A percentile compares a stretch with the other conserved stretches of the same genome.
These are phyloP conservation scores for Termitomyces eurrhizus DNA, from an alignment of 768 basidiomycete species.

Conservation along the genomic window DNA sequence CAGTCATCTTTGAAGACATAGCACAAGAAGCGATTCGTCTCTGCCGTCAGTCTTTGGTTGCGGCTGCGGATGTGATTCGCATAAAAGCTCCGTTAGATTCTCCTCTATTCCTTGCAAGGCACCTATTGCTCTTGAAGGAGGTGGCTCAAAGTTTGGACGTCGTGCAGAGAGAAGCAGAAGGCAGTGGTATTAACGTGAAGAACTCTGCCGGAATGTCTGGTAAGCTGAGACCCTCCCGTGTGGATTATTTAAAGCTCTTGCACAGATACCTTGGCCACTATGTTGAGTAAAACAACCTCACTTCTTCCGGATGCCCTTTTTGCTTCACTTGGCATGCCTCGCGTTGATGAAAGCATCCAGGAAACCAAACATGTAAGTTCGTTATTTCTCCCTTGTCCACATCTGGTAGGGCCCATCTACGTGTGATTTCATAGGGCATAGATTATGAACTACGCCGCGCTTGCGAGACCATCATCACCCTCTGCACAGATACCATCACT, in stretches of 20 bases:
- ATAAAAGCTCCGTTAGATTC: conserved; percentile 60
- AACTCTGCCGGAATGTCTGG: conserved; percentile 58
- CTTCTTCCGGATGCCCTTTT: conserved; percentile 68
- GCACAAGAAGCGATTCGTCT: conserved; percentile 88
- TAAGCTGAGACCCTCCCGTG: conserved; percentile 18
- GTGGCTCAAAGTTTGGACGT: conserved; percentile 74
- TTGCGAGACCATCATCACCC: conserved; percentile 80
- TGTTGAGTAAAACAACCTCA: conserved; percentile 58
- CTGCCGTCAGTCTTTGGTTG: conserved; percentile 76
- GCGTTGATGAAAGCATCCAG: conserved; percentile 55
- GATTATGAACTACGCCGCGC: conserved; percentile 81
- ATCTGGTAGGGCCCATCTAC: not conserved
- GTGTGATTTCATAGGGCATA: conserved; percentile 54
- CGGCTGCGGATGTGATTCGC: conserved; percentile 65
- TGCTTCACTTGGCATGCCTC: conserved; percentile 63
- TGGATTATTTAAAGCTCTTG: not conserved
- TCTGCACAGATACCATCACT: conserved; percentile 55
- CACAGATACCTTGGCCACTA: conserved; percentile 52
- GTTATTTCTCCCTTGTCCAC: not conserved
- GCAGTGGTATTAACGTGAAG: conserved; percentile 17
- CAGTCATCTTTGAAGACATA: conserved; percentile 95
- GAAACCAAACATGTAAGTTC: conserved; percentile 68
- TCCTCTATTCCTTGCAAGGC: conserved; percentile 83
- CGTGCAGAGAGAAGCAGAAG: conserved; percentile 43
- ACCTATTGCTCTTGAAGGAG: conserved; percentile 90